Base-by-base conservation (phyloP, 2,329 filamentous ascomycete species). In the Beauveria sp. region DNA sequence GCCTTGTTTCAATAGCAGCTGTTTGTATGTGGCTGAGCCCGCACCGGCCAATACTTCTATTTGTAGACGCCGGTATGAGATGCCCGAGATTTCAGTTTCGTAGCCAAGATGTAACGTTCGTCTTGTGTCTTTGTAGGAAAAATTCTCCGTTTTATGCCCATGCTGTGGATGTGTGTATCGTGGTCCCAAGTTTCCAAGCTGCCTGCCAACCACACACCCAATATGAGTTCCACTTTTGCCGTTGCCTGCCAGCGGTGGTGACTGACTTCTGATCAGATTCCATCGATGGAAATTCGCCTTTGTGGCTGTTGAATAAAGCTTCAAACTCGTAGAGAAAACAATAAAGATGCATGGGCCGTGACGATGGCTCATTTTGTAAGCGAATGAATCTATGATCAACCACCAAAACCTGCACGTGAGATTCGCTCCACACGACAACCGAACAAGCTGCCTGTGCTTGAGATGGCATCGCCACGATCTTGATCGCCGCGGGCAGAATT, bases 381-480 rank as follows among this genome's bases (percentile, higher is more conserved):
- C 2, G 16, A 22, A 43, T n/a, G 43, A 5, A 5, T n/a, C 8
- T 20, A 53, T 5, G 20, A 40, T 14, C 28, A 48, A 34, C 41
- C 48, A 9, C 12, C 22, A 37, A 53, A 53, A 24, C 52, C 34
- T 59, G 48, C 56, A 59, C 56, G 56, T 59, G 56, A 59, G 26
- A 59, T 46, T 59, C 56, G 56, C 56, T 59, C 56, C 56, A 59
- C 56, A 20, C 56, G 16, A 24, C 34, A 18, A 43, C 7, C 16
- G 22, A 54, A 54, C 55, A 60, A 26, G 58, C 51, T 48, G 57
- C 50, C 22, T 22, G 12, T 46, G 20, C 16, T 59, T 20, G 47
- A 52, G 37, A 59, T 53, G 26, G 34, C 34, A 41, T 59, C 48
- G 20, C 12, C 48, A 59, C 20, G 7, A 26, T 53, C 40, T 40